Conservation (phyloP, 345 rosid genomes). For the Populus davidiana region DNA sequence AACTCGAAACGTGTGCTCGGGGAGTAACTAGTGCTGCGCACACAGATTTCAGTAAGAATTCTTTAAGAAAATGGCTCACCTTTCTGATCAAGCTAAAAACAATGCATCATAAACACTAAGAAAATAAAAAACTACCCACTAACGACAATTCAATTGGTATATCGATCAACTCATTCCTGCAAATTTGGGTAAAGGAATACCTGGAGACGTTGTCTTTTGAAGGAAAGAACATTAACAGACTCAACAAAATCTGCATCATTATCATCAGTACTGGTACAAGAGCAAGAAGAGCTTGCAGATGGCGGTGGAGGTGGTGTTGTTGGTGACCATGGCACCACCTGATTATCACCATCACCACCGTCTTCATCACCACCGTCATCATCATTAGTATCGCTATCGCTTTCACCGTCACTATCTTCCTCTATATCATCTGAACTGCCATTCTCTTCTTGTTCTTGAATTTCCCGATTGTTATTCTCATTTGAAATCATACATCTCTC, state of each 20-base stretch:
- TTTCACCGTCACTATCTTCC: slow-evolving; percentile 7
- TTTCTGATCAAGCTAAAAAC: background rate
- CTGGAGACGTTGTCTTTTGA: background rate
- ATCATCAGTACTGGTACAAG: slow-evolving; percentile 34
- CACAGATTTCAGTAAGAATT: no score
- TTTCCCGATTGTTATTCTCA: slow-evolving; percentile 12
- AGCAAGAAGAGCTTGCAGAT: slow-evolving; percentile 24
- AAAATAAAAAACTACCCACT: background rate
- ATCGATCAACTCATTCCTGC: background rate
- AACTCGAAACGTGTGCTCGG: no score
- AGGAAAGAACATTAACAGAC: slow-evolving; percentile 9
- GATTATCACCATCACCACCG: slow-evolving; percentile 44
- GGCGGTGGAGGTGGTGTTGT: slow-evolving; percentile 37
- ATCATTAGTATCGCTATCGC: background rate
- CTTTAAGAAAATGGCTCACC: background rate
- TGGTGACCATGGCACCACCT: slow-evolving; percentile 56
- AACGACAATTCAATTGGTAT: background rate
- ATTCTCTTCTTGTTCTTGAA: slow-evolving; percentile 12
- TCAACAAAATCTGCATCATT: background rate
- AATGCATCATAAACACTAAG: background rate
- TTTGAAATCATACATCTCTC: slow-evolving; percentile 25
- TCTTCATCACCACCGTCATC: slow-evolving; percentile 20
- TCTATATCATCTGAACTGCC: slow-evolving; percentile 9
- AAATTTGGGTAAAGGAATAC: background rate
- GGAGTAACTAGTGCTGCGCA: no score